These are phyloP conservation scores for Pyricularia pennisetigena DNA, from an alignment of 2,329 filamentous ascomycete genomes.

Conservation along the genomic window DNA sequence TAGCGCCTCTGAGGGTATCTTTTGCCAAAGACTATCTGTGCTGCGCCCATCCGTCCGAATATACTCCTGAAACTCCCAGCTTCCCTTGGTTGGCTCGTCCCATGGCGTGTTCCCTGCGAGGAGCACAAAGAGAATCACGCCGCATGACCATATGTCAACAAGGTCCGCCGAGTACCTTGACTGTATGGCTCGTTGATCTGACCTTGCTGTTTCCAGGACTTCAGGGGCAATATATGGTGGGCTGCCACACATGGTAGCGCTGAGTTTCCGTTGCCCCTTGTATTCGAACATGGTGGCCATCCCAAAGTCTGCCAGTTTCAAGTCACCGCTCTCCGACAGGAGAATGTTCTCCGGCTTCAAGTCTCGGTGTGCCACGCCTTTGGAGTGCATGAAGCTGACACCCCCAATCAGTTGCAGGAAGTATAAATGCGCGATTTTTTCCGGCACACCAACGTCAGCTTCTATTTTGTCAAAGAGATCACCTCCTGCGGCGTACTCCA, in stretches of 20 bases:
- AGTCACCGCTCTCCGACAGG: conserved; percentile 69
- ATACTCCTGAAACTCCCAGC: conserved; percentile 90
- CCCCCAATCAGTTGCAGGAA: conserved; percentile 87
- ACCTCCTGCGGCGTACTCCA: conserved; percentile 92
- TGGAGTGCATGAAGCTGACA: conserved; percentile 91
- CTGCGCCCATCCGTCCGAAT: conserved; percentile 69
- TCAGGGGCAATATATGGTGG: conserved; percentile 97
- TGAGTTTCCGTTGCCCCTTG: conserved; percentile 72
- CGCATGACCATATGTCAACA: conserved; percentile 94
- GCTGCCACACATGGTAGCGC: conserved; percentile 85
- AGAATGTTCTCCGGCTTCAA: conserved; percentile 95
- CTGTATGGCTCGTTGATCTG: neutral
- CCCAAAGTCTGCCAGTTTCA: conserved; percentile 96
- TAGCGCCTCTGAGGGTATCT: conserved; percentile 61
- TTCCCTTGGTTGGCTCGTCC: conserved; percentile 80
- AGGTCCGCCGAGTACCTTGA: conserved; percentile 59
- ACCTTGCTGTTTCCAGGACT: conserved; percentile 42
- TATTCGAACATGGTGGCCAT: conserved; percentile 90
- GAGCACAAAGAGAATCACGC: conserved; percentile 93
- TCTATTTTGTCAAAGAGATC: conserved; percentile 99
- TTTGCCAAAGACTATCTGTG: conserved; percentile 75
- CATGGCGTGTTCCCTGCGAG: conserved; percentile 95
- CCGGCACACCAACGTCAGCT: conserved; percentile 86
- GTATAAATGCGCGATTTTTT: conserved; percentile 94
- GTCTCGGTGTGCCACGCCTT: conserved; percentile 86